phyloP scores from a whole-genome alignment of 176 grass and related monocot species.

The Echinochloa phyllopogon region DNA sequence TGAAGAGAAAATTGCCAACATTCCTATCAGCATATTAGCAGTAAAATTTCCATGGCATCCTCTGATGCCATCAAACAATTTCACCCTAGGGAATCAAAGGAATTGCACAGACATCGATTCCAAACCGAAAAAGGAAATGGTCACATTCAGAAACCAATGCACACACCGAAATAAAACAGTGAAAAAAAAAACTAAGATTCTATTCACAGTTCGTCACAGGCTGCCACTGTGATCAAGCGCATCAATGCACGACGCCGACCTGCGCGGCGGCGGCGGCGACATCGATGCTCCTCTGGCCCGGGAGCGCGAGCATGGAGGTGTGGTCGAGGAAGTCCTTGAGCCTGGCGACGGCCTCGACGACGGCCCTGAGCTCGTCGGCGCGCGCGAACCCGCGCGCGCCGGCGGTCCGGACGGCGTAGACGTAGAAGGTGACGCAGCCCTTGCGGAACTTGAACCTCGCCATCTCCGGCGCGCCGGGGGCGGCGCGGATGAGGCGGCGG shows the following conservation, averaged over 20 bases:
- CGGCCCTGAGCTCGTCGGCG: conserved; percentile 71
- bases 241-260: conserved; percentile 42
- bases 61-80: neutral
- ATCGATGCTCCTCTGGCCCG: conserved; percentile 79
- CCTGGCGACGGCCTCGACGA: conserved; percentile 75
- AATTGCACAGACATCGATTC: conserved; percentile 21
- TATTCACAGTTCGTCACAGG: conserved; percentile 42
- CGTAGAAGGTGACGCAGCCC: conserved; percentile 95
- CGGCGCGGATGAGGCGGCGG: conserved; percentile 67
- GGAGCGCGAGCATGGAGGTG: conserved; percentile 91
- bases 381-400: conserved; percentile 74
- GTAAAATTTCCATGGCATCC: conserved; percentile 5
- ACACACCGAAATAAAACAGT: conserved; percentile 10
- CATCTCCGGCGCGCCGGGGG: conserved; percentile 66
- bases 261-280: conserved; percentile 16
- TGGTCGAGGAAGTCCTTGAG: conserved; percentile 94
- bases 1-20: neutral
- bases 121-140: neutral
- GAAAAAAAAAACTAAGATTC: neutral
- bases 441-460: conserved; percentile 95
- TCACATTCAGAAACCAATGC: conserved; percentile 46
- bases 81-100: conserved; percentile 1
- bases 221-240: neutral
- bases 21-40: neutral
- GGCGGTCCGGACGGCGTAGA: conserved; percentile 74